Evolutionary conservation across 2,329 filamentous ascomycete species (phyloP).

Genomic region (Botrytis byssoidea): DNA sequence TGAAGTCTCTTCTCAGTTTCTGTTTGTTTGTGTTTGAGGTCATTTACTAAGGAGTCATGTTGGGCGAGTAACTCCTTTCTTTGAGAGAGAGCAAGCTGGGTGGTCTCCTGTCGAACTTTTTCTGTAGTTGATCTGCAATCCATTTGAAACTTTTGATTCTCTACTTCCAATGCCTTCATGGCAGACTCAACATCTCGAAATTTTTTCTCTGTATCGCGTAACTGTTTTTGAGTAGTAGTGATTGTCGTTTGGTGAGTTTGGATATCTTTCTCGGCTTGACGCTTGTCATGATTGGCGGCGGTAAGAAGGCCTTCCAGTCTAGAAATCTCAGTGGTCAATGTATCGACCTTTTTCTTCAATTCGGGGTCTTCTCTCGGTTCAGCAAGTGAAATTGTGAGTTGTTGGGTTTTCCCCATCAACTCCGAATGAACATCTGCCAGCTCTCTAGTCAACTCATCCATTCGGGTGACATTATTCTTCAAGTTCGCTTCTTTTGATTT

Average conservation of each 20-base stretch:
- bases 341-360: constrained; percentile 27
- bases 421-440: constrained; percentile 26
- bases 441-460: constrained; percentile 28
- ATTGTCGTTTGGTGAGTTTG: constrained; percentile 19
- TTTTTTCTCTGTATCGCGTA: constrained; percentile 23
- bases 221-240: constrained; percentile 21
- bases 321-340: constrained; percentile 30
- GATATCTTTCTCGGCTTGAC: constrained; percentile 25
- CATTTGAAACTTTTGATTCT: constrained; percentile 30
- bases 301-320: constrained; percentile 35
- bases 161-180: constrained; percentile 34
- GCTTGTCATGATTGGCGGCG: constrained; percentile 39
- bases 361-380: constrained; percentile 28
- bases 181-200: constrained; percentile 25
- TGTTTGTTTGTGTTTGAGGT: constrained; percentile 12
- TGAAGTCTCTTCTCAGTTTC: constrained; percentile 6
- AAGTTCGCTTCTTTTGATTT: constrained; percentile 24
- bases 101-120: constrained; percentile 32
- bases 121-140: neutral
- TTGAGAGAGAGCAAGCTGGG: constrained; percentile 22
- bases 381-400: constrained; percentile 27
- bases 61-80: neutral
- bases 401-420: constrained; percentile 27
- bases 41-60: constrained; percentile 11
- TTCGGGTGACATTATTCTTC: constrained; percentile 19